Evolutionary conservation across 805 yeast genomes (phyloP).

Genomic region (Starmerella khaoyaiensis): DNA sequence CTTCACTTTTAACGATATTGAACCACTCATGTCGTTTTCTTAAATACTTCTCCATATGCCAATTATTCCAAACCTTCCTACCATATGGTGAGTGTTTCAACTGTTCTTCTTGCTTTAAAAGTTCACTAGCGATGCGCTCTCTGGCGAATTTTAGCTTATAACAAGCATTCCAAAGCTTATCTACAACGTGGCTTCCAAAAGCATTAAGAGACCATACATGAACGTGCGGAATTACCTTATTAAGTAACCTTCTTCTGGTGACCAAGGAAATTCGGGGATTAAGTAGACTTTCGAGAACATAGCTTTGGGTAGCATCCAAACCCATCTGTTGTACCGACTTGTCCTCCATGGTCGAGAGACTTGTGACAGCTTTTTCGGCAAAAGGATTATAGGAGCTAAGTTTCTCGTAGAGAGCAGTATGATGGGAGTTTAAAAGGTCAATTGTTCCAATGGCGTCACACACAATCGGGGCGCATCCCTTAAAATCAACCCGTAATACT

Average conservation of each 20-base stretch:
- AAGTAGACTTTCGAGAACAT: conserved; percentile 62
- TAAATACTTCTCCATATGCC: conserved; percentile 70
- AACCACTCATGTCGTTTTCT: conserved; percentile 80
- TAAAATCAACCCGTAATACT: conserved; percentile 12
- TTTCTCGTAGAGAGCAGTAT: conserved; percentile 44
- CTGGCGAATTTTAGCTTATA: conserved; percentile 66
- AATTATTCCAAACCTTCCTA: conserved; percentile 84
- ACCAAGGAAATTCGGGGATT: conserved; percentile 36
- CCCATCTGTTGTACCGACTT: conserved; percentile 62
- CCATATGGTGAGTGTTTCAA: conserved; percentile 84
- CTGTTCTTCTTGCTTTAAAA: conserved; percentile 43
- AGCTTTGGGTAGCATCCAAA: conserved; percentile 81
- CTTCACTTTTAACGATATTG: conserved; percentile 27
- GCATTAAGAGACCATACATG: conserved; percentile 64
- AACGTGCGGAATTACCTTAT: conserved; percentile 43
- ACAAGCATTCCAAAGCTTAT: conserved; percentile 70
- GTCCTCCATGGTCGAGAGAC: conserved; percentile 32
- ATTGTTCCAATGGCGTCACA: conserved; percentile 9
- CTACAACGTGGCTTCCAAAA: conserved; percentile 84
- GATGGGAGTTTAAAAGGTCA: conserved; percentile 14
- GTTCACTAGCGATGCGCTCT: conserved; percentile 66
- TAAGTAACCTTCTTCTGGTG: conserved; percentile 54
- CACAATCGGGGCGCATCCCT: conserved; percentile 19
- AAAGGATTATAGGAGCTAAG: conserved; percentile 54
- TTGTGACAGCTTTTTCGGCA: conserved; percentile 37